These are phyloP conservation scores for Microbotryomycetes sp. DNA, from an alignment of 1,284 basidiomycete genomes.

Conservation along the genomic window DNA sequence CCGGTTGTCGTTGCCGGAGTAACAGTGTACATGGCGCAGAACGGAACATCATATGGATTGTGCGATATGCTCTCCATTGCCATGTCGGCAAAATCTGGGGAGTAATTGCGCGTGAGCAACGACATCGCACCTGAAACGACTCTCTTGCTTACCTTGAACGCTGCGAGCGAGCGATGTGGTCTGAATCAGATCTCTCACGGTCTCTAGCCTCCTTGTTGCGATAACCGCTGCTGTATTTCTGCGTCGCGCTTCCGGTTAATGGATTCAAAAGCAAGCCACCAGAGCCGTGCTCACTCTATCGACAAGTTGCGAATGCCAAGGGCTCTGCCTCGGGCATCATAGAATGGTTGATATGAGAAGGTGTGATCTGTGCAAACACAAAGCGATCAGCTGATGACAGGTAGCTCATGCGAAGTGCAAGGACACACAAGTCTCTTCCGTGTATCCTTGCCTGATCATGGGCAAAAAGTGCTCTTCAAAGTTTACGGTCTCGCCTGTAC, in stretches of 20 bases:
- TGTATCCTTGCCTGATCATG: slow-evolving; percentile 6
- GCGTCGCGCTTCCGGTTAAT: not conserved
- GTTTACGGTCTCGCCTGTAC: slow-evolving; percentile 11
- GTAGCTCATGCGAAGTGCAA: too few relatives aligned
- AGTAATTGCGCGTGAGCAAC: not conserved
- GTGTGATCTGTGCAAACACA: slow-evolving; percentile 19
- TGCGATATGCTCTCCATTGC: slow-evolving; percentile 12
- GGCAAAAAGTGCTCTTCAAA: slow-evolving; percentile 23
- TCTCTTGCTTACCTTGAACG: slow-evolving; percentile 7
- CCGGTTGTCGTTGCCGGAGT: slow-evolving; percentile 1
- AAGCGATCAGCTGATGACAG: not conserved
- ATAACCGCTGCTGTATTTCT: slow-evolving; percentile 27
- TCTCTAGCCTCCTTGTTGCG: slow-evolving; percentile 24
- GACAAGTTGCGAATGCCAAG: slow-evolving; percentile 28
- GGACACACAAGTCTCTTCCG: slow-evolving; percentile 21
- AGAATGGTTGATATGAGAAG: slow-evolving; percentile 27
- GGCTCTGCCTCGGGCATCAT: not conserved
- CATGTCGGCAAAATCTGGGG: slow-evolving; percentile 17
- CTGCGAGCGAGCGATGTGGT: slow-evolving; percentile 26
- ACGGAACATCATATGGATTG: slow-evolving; percentile 32
- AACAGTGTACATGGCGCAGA: slow-evolving; percentile 28
- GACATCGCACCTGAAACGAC: not conserved
- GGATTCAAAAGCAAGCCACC: not conserved
- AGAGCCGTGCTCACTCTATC: slow-evolving; percentile 14
- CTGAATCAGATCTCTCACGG: slow-evolving; percentile 29